Evolutionary conservation across 2,329 filamentous ascomycete genomes (phyloP).

Genomic region (Daldinia sp.): DNA sequence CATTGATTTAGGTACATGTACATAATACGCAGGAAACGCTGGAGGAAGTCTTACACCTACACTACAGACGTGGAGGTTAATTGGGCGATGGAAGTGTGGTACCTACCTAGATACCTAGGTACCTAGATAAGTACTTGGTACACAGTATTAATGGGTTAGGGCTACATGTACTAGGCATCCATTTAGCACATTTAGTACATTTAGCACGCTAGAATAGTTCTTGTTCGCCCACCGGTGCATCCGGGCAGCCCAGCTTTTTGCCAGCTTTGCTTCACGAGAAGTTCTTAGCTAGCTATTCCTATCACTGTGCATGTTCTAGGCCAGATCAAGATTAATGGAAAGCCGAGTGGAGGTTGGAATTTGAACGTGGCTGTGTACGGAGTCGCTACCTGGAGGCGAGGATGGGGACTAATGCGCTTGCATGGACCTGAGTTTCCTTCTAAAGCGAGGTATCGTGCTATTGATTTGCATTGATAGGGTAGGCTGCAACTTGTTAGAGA

Average conservation of each 20-base stretch:
- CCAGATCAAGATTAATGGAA: conserved; percentile 34
- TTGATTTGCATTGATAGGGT: conserved; percentile 1
- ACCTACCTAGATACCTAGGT: too few relatives aligned
- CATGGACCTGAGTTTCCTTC: conserved; percentile 30
- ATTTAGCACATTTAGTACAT: neutral
- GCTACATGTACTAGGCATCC: conserved; percentile 3
- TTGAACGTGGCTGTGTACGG: conserved; percentile 37
- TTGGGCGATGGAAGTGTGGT: neutral
- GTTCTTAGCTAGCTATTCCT: neutral
- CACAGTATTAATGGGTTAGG: conserved; percentile 11
- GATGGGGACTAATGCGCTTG: conserved; percentile 28
- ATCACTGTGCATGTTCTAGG: conserved; percentile 31
- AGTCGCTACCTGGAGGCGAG: conserved; percentile 27
- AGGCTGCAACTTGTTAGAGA: conserved; percentile 20
- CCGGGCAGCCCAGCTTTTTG: conserved; percentile 1
- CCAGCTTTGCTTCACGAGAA: neutral
- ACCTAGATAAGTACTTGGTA: neutral
- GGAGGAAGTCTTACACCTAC: neutral
- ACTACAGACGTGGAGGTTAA: neutral
- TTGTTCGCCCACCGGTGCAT: conserved; percentile 6
- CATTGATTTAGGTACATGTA: neutral
- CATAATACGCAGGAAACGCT: neutral
- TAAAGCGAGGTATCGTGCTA: conserved; percentile 31
- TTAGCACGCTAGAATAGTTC: neutral
- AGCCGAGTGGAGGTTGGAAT: conserved; percentile 17